These are phyloP conservation scores for Arabidopsis hybrid DNA, from an alignment of 441 rosid genomes.

Conservation along the genomic window DNA sequence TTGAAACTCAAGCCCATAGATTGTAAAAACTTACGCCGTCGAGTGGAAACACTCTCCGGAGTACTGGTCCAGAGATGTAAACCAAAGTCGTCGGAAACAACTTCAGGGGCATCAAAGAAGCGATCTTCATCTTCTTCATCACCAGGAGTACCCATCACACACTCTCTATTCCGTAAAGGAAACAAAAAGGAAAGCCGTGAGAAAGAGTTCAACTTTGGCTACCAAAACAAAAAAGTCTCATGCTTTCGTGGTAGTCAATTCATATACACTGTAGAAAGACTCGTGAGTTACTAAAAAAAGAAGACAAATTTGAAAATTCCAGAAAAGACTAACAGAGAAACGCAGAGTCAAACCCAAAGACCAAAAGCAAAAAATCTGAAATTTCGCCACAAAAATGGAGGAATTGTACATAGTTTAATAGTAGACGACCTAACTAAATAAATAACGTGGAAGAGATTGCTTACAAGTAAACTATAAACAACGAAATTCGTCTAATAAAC, in stretches of 20 bases:
- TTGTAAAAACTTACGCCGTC: constrained; percentile 52
- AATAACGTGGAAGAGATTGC: constrained; percentile 22
- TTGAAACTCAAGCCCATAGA: constrained; percentile 47
- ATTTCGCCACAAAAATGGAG: neutral
- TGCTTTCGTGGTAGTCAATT: constrained; percentile 14
- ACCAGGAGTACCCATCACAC: constrained; percentile 48
- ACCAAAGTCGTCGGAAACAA: constrained; percentile 30
- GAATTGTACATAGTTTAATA: neutral
- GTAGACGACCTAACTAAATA: constrained; percentile 14
- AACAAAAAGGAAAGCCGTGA: neutral
- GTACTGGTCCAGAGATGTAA: constrained; percentile 52
- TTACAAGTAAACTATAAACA: constrained; percentile 19
- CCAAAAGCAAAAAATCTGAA: neutral
- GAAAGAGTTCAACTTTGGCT: constrained; percentile 35
- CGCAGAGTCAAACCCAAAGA: constrained; percentile 20
- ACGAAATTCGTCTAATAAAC: neutral
- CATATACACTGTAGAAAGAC: constrained; percentile 4
- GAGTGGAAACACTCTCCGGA: constrained; percentile 54
- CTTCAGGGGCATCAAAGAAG: constrained; percentile 52
- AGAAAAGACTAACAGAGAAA: neutral
- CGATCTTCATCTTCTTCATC: constrained; percentile 56
- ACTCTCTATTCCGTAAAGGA: neutral
- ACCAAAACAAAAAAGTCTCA: neutral
- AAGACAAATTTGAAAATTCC: neutral
- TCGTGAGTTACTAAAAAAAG: no score